Evolutionary conservation across 495 filamentous ascomycete species (phyloP), one percentile per base, ranked within the genome.

Genomic region (Massariosphaeria phaeospora): DNA sequence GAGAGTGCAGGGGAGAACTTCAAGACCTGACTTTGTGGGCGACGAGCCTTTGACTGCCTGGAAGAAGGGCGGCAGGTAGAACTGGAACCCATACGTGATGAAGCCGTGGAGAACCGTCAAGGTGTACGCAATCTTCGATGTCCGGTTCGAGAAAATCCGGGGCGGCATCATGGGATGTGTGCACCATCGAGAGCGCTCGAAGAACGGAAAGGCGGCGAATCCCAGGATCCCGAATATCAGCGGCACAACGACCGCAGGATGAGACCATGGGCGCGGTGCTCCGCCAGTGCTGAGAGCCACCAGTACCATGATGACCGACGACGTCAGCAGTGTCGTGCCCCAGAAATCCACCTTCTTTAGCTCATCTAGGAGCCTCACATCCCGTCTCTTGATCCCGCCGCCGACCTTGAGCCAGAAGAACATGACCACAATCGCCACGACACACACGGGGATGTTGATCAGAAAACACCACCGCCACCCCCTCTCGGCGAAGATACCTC

Each of bases 11-110:
- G 82, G 81, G 26, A 87, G 72, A 6, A 86, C 58, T 8, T 78
- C 70, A 11, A 87, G 67, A 3, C 84, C 83, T 1, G 82, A 70
- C 3, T 79, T 52, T 3, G 77, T 76, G 0, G 79, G 71, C 0
- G 71, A 67, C 30, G 74, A 71, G 44, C 69, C 74, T 49, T 78
- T 76, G 26, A 84, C 74, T 4, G 79, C 75, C 46, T 80, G 69
- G 61, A 84, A 83, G 67, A 82, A 89, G n/a, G 87, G 70, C 0
- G 83, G 75, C 27, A 83, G 67, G 47, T 76, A 84, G 59, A 85
- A 84, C 0, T 88, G 56, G 0, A 82, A 57, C 53, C 42, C 75
- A 73, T 69, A 76, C 24, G 69, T 63, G 13, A 80, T 63, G 6
- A 82, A 67, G 62, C 62, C 80, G 64, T 76, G 82, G 61, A 75